phyloP scores from a whole-genome alignment of 305 asterid genomes.

The Fraxinus paxiana region DNA sequence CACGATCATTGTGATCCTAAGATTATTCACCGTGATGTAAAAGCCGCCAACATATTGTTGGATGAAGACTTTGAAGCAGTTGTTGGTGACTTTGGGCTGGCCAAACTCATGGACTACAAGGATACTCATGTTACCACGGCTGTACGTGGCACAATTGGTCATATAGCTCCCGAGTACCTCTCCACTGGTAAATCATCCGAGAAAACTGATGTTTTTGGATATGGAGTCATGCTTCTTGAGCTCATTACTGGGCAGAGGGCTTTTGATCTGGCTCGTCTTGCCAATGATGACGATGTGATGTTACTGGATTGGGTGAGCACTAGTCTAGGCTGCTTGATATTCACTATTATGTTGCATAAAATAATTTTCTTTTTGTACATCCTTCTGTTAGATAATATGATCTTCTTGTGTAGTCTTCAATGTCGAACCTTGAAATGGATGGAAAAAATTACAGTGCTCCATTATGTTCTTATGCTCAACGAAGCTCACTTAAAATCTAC shows the following conservation, averaged over 20 bases:
- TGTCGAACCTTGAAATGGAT: background rate
- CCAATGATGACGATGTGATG: slow-evolving; percentile 73
- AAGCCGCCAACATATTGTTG: slow-evolving; percentile 59
- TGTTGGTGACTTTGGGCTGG: slow-evolving; percentile 70
- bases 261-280: slow-evolving; percentile 73
- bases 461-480: background rate
- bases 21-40: slow-evolving; percentile 66
- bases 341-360: background rate
- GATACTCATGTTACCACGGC: slow-evolving; percentile 68
- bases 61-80: slow-evolving; percentile 62
- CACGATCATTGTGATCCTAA: slow-evolving; percentile 75
- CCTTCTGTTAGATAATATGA: background rate
- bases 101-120: slow-evolving; percentile 76
- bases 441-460: background rate
- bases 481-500: background rate
- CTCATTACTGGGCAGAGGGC: slow-evolving; percentile 77
- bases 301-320: slow-evolving; percentile 66
- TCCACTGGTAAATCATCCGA: slow-evolving; percentile 65
- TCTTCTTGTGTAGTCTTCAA: background rate
- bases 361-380: background rate
- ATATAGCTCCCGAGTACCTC: slow-evolving; percentile 61
- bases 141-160: slow-evolving; percentile 64
- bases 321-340: background rate
- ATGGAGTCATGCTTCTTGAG: slow-evolving; percentile 76
- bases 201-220: slow-evolving; percentile 64